A percentile compares a stretch with the other conserved stretches of the same genome.
These are phyloP conservation scores for Marchantia paleacea DNA, from an alignment of 225 moss, liverwort and hornwort genomes.

Conservation along the genomic window DNA sequence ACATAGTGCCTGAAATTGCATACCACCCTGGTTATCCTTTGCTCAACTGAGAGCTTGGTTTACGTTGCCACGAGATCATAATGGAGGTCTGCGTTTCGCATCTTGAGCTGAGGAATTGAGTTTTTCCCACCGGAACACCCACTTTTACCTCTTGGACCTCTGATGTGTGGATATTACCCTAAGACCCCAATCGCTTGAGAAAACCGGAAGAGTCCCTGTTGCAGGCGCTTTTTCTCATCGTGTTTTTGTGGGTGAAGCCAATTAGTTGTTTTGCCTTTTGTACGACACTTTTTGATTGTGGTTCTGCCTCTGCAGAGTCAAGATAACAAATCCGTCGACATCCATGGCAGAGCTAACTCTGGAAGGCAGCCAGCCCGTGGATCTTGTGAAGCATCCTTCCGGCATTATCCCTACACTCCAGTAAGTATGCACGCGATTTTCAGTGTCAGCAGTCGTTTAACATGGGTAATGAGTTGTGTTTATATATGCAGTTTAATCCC, in stretches of 20 bases:
- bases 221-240: neutral
- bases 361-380: slow-evolving; percentile 95
- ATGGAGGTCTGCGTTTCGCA: neutral
- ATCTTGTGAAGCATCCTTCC: slow-evolving; percentile 95
- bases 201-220: too few species aligned
- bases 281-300: neutral
- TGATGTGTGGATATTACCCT: neutral
- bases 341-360: slow-evolving; percentile 77
- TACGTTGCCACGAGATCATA: neutral
- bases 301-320: slow-evolving; percentile 1
- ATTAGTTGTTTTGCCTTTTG: neutral
- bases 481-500: too few species aligned
- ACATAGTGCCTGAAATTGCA: neutral
- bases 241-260: neutral
- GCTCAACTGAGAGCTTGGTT: neutral
- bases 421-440: slow-evolving; percentile 40
- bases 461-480: too few species aligned
- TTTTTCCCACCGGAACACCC: too few species aligned
- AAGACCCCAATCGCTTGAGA: neutral
- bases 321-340: neutral
- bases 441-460: neutral
- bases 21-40: neutral
- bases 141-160: neutral
- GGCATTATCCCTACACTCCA: slow-evolving; percentile 92
- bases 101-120: neutral